These are phyloP conservation scores for Gnomoniopsis sp. DNA, from an alignment of 2,329 filamentous ascomycete species.

Conservation along the genomic window DNA sequence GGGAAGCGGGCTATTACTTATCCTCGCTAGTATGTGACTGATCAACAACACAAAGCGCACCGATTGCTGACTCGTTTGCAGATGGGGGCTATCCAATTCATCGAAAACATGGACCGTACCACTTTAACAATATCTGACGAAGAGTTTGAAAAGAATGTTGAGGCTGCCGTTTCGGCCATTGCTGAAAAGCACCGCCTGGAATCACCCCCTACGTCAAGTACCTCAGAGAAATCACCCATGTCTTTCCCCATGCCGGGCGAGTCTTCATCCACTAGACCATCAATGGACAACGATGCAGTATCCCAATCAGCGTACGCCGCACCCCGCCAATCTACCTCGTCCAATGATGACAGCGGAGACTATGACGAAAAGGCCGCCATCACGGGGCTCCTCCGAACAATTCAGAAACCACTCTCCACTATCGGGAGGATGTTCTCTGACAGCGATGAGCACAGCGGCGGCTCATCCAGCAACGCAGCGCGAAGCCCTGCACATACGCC, in stretches of 20 bases:
- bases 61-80: slow-evolving; percentile 27
- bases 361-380: slow-evolving; percentile 78
- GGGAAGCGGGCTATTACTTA: slow-evolving; percentile 97
- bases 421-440: slow-evolving; percentile 94
- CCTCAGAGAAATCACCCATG: slow-evolving; percentile 41
- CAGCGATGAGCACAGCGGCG: slow-evolving; percentile 36
- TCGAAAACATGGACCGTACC: slow-evolving; percentile 93
- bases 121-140: slow-evolving; percentile 90
- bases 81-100: slow-evolving; percentile 94
- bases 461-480: slow-evolving; percentile 28
- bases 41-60: background rate
- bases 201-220: slow-evolving; percentile 42
- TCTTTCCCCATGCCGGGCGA: slow-evolving; percentile 33
- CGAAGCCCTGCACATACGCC: slow-evolving; percentile 35
- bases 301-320: slow-evolving; percentile 27
- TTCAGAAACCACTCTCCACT: slow-evolving; percentile 84
- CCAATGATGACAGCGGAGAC: slow-evolving; percentile 46
- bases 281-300: slow-evolving; percentile 36
- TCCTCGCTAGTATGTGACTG: slow-evolving; percentile 69
- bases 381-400: slow-evolving; percentile 79
- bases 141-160: slow-evolving; percentile 95
- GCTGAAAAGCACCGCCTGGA: slow-evolving; percentile 75
- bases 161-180: slow-evolving; percentile 91
- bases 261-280: slow-evolving; percentile 45
- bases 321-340: slow-evolving; percentile 52